Percentiles rank a stretch among this genome's conserved stretches.
These are phyloP conservation scores for Neurospora sp. DNA, from an alignment of 495 filamentous ascomycete genomes.

Conservation along the genomic window DNA sequence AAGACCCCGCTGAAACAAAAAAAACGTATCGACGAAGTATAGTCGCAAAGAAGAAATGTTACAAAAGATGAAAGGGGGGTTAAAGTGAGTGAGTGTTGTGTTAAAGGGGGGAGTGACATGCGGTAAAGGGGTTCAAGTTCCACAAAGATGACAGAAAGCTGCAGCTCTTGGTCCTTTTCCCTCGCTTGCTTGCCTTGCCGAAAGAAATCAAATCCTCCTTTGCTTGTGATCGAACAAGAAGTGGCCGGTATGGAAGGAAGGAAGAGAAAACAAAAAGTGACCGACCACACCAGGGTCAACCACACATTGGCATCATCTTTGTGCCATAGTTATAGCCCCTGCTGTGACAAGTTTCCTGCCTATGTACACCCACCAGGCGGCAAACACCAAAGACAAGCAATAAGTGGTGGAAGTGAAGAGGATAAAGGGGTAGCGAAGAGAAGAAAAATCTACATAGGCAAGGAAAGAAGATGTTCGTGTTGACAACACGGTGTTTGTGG, in stretches of 20 bases:
- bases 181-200: background rate
- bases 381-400: background rate
- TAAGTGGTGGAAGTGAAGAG: constrained; percentile 7
- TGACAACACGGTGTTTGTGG: background rate
- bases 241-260: background rate
- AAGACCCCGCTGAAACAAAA: background rate
- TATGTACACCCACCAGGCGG: background rate
- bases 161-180: background rate
- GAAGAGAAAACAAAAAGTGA: background rate
- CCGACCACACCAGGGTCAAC: background rate
- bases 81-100: background rate
- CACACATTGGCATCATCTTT: background rate
- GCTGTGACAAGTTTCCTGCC: background rate
- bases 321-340: background rate
- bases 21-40: background rate
- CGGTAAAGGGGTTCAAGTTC: background rate
- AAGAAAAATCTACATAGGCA: background rate
- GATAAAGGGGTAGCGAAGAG: background rate
- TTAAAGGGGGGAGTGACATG: background rate
- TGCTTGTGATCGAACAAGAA: background rate
- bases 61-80: background rate
- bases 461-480: background rate
- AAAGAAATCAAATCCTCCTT: background rate
- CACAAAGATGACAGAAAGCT: background rate
- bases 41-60: background rate